Percentiles rank a stretch among this genome's conserved stretches.
Evolutionary conservation across 106 monocot genomes (phyloP).

Genomic region (Allium cepa): DNA sequence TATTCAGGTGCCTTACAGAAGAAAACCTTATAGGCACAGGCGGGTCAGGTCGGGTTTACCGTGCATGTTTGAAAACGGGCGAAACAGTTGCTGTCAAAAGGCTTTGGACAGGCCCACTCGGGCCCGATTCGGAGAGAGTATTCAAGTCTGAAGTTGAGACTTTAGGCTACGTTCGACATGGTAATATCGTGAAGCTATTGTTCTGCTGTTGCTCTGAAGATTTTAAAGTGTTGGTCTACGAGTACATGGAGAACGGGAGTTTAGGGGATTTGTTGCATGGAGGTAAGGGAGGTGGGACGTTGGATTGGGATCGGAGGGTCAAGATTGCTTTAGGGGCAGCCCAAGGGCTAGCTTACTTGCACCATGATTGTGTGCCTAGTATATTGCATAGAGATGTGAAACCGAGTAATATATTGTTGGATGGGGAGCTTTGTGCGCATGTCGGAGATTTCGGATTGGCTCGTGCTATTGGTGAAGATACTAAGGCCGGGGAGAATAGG

Average conservation of each 20-base stretch:
- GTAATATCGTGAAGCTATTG: conserved; percentile 59
- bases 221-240: conserved; percentile 32
- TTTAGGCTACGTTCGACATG: conserved; percentile 42
- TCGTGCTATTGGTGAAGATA: conserved; percentile 4
- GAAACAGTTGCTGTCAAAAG: conserved; percentile 48
- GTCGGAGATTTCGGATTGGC: conserved; percentile 49
- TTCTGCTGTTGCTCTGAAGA: conserved; percentile 54
- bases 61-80: conserved; percentile 24
- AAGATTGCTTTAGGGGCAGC: conserved; percentile 40
- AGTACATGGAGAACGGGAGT: conserved; percentile 65
- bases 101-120: conserved; percentile 15
- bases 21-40: conserved; percentile 45
- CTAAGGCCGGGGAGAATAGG: neutral
- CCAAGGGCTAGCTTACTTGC: conserved; percentile 47
- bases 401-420: conserved; percentile 45
- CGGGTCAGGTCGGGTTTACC: conserved; percentile 37
- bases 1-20: conserved; percentile 23
- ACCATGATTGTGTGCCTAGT: conserved; percentile 49
- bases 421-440: conserved; percentile 35
- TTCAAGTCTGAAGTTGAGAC: conserved; percentile 50
- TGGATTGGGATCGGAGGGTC: conserved; percentile 47
- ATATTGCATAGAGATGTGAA: conserved; percentile 52
- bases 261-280: conserved; percentile 34
- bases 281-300: conserved; percentile 14
- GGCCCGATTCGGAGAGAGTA: conserved; percentile 17